These are phyloP conservation scores for Hyaloscypha finlandica DNA, from an alignment of 495 filamentous ascomycete genomes.

Conservation along the genomic window DNA sequence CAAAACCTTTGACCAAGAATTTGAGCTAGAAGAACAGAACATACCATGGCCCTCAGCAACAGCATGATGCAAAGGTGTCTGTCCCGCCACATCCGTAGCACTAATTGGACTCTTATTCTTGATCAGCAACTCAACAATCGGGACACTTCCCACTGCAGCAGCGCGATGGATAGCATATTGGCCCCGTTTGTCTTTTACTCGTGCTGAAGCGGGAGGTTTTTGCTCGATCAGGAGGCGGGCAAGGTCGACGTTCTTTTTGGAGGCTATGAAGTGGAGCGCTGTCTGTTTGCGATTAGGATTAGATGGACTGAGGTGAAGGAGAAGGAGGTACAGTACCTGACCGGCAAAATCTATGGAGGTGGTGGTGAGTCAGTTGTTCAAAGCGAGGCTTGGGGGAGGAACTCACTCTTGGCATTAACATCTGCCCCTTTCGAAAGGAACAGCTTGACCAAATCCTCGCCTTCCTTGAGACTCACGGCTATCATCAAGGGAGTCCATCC, in stretches of 20 bases:
- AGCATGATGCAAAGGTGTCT: conserved; percentile 91
- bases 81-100: conserved; percentile 78
- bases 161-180: conserved; percentile 90
- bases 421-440: conserved; percentile 82
- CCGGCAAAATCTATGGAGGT: conserved; percentile 48
- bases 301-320: not conserved
- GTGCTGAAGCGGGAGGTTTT: conserved; percentile 71
- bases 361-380: not conserved
- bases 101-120: conserved; percentile 82
- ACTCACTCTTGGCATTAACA: conserved; percentile 65
- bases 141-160: conserved; percentile 83
- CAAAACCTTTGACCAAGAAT: not conserved
- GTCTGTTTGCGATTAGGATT: conserved; percentile 52
- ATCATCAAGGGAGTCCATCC: conserved; percentile 98
- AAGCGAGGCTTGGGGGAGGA: not conserved
- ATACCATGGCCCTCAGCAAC: conserved; percentile 86
- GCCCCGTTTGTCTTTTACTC: conserved; percentile 81
- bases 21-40: conserved; percentile 7
- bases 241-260: conserved; percentile 80
- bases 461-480: conserved; percentile 74
- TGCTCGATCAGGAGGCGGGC: conserved; percentile 74
- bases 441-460: conserved; percentile 68
- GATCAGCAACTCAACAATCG: conserved; percentile 80
- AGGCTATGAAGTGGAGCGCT: conserved; percentile 87
- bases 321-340: conserved; percentile 47